Base-by-base conservation (phyloP, 1,284 basidiomycete genomes). In the Boletus hoseneyae region DNA sequence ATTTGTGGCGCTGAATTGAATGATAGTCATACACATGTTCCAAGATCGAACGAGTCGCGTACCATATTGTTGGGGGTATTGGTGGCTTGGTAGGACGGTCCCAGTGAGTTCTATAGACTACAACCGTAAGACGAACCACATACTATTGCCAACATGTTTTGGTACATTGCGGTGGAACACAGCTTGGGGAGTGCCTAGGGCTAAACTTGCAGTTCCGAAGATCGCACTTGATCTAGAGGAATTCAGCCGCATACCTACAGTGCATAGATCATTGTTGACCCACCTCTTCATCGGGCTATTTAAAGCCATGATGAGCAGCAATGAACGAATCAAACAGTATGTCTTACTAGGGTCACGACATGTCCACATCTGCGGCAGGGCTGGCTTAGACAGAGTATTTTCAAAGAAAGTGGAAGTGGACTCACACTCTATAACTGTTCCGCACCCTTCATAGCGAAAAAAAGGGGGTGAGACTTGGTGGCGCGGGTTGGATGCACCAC, bases 71-170 rank as follows among this genome's bases (percentile, higher is more conserved):
- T 87, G 80, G 35, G 85, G 85, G 56, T 73, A 84, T 59, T 84
- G 79, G 42, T 72, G 84, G 60, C 84, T 87, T 55, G 47, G 46
- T 52, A 44, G 52, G 43, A 42, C 21, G 12, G 29, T 33, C 30
- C 35, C 4, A 36, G 44, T 68, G 38, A 65, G 51, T 46, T 35
- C 11, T 7, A 25, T 23, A 29, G 34, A 33, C 13, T 16, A 39
- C 16, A 16, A 35, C 27, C 4, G 21, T 13, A 25, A 41, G 13
- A 30, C 19, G 27, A 33, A 40, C 19, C 8, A 70, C 84, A 68
- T 63, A 87, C 84, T 85, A 85, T 66, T 87, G 85, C 82, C 83
- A 87, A 63, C 85, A 87, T 47, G 71, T 75, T 54, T 73, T 63
- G 51, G 66, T 75, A 62, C 85, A 87, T 38, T 62, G 51, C 11